phyloP scores from a whole-genome alignment of 179 eudicot genomes.

The Silene noctiflora region DNA sequence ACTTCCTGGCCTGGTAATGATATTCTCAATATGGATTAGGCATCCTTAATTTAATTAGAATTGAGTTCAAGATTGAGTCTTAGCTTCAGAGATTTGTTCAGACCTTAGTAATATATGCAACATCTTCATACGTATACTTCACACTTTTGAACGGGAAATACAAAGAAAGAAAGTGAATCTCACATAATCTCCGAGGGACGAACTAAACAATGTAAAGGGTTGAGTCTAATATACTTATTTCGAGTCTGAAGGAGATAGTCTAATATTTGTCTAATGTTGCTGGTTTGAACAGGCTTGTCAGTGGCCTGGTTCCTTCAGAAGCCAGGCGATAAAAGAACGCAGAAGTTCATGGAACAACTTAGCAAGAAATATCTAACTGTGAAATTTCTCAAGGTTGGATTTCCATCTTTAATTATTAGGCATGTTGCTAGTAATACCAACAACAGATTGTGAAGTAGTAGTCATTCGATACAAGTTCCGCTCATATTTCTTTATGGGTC shows the following conservation, averaged over 20 bases:
- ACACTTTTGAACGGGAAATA: too few species aligned
- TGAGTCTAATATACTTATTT: too few species aligned
- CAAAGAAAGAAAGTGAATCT: too few species aligned
- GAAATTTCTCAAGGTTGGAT: constrained; percentile 51
- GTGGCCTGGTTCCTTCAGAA: constrained; percentile 48
- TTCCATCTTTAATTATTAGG: background rate
- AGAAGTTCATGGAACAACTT: constrained; percentile 43
- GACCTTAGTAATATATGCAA: too few species aligned
- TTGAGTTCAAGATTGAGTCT: background rate
- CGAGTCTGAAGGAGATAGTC: background rate
- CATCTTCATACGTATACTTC: too few species aligned
- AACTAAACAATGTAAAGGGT: too few species aligned
- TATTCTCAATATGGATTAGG: background rate
- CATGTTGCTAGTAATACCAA: background rate
- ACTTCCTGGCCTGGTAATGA: constrained; percentile 49
- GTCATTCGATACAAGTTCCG: background rate
- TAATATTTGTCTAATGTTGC: background rate
- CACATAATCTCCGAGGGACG: too few species aligned
- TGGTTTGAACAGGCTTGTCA: constrained; percentile 39
- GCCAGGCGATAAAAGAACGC: constrained; percentile 33
- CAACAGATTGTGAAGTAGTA: background rate
- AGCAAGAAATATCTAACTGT: constrained; percentile 42
- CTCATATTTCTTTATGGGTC: background rate
- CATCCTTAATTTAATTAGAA: background rate
- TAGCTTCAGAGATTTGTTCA: too few species aligned